Percentiles rank a stretch among this genome's conserved stretches.
Conservation (phyloP, 2,329 filamentous ascomycete species). For the Exophiala spinifera region DNA sequence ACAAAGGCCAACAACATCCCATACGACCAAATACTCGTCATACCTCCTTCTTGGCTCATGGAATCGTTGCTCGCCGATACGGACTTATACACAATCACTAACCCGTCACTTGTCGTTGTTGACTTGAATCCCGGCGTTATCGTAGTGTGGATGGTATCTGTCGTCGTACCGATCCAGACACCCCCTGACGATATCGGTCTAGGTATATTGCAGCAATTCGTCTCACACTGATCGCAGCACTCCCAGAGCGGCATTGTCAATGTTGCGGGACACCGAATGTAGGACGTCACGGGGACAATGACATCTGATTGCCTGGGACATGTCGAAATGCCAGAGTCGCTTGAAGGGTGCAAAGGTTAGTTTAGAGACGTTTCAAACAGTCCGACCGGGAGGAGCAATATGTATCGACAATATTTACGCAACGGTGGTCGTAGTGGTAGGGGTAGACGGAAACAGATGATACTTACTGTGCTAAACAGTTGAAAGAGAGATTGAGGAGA, state of each 20-base stretch:
- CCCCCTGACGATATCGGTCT: slow-evolving; percentile 1
- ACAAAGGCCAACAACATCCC: slow-evolving; percentile 15
- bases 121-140: slow-evolving; percentile 4
- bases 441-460: background rate
- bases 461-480: slow-evolving; percentile 14
- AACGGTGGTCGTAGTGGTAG: no score
- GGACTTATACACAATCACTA: slow-evolving; percentile 18
- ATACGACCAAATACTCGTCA: slow-evolving; percentile 12
- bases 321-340: slow-evolving; percentile 21
- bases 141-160: slow-evolving; percentile 23
- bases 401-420: background rate
- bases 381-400: no score
- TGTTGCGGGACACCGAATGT: slow-evolving; percentile 21
- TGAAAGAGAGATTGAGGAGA: slow-evolving; percentile 7
- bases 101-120: slow-evolving; percentile 22
- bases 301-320: slow-evolving; percentile 21
- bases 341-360: slow-evolving; percentile 4
- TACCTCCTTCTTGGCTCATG: slow-evolving; percentile 9
- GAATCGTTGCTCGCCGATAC: slow-evolving; percentile 13
- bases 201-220: slow-evolving; percentile 14
- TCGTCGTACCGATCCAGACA: slow-evolving; percentile 15
- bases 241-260: slow-evolving; percentile 23
- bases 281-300: slow-evolving; percentile 24
- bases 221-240: slow-evolving; percentile 26
- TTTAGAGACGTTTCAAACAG: no score